A percentile compares a stretch with the other conserved stretches of the same genome.
phyloP scores from a whole-genome alignment of 257 asterid species.

The Hygrophila difformis region DNA sequence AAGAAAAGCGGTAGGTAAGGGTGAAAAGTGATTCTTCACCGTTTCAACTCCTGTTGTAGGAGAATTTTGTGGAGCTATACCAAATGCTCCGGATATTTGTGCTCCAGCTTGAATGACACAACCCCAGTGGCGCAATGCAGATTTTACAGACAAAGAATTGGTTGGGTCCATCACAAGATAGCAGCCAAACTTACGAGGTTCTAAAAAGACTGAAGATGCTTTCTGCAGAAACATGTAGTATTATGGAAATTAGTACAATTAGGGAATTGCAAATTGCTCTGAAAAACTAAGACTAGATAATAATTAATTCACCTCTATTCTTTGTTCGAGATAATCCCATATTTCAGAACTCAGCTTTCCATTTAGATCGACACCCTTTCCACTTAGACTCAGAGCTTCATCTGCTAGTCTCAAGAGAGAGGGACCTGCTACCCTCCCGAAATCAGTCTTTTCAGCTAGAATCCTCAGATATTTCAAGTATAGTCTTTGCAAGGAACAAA shows the following conservation, averaged over 20 bases:
- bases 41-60: slow-evolving; percentile 17
- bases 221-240: slow-evolving; percentile 43
- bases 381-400: slow-evolving; percentile 56
- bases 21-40: slow-evolving; percentile 34
- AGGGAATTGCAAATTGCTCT: not conserved
- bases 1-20: slow-evolving; percentile 53
- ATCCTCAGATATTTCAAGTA: slow-evolving; percentile 70
- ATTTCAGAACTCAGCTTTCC: slow-evolving; percentile 69
- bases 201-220: slow-evolving; percentile 59
- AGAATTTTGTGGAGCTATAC: slow-evolving; percentile 27
- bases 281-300: slow-evolving; percentile 9
- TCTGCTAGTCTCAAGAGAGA: slow-evolving; percentile 78
- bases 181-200: slow-evolving; percentile 61
- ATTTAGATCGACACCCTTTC: slow-evolving; percentile 35
- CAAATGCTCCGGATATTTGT: slow-evolving; percentile 70
- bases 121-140: slow-evolving; percentile 85
- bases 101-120: slow-evolving; percentile 88
- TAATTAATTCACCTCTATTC: slow-evolving; percentile 51
- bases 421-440: slow-evolving; percentile 84
- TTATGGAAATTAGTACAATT: not conserved
- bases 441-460: slow-evolving; percentile 84
- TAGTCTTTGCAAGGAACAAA: slow-evolving; percentile 38
- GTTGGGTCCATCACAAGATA: slow-evolving; percentile 62
- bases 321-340: slow-evolving; percentile 62
- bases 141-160: slow-evolving; percentile 41